A percentile compares a stretch with the other conserved stretches of the same genome.
phyloP scores from a whole-genome alignment of 2,329 filamentous ascomycete genomes.

The Ascochyta lentis region DNA sequence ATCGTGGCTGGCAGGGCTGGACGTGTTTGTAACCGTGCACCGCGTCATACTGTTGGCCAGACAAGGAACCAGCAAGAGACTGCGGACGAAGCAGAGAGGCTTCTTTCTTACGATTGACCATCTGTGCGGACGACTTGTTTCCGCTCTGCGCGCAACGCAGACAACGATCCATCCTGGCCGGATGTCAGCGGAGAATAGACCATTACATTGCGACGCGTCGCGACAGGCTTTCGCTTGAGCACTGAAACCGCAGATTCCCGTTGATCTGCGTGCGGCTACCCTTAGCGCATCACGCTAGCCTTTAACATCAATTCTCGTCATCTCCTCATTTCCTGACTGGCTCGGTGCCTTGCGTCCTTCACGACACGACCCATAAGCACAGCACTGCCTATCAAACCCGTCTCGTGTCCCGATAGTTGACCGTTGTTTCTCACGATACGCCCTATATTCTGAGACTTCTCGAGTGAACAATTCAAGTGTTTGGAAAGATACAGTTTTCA shows the following conservation, averaged over 20 bases:
- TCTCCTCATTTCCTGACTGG: conserved; percentile 12
- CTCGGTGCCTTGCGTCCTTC: conserved; percentile 5
- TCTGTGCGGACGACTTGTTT: background rate
- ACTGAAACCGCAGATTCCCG: conserved; percentile 29
- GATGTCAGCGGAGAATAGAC: conserved; percentile 27
- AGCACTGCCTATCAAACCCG: background rate
- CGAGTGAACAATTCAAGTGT: too few species aligned
- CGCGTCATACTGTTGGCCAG: conserved; percentile 1
- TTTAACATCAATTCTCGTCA: conserved; percentile 8
- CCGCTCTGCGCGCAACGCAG: conserved; percentile 7
- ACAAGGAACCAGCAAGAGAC: background rate
- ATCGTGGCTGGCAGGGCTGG: conserved; percentile 29
- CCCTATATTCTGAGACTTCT: background rate
- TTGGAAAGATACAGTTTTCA: too few species aligned
- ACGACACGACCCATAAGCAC: background rate
- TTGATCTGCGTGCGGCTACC: conserved; percentile 46
- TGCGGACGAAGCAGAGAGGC: conserved; percentile 7
- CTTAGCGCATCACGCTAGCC: conserved; percentile 29
- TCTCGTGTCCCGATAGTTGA: background rate
- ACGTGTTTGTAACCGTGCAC: conserved; percentile 15
- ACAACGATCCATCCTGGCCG: conserved; percentile 3
- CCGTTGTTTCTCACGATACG: background rate
- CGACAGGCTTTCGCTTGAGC: conserved; percentile 34
- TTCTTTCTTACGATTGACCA: background rate
- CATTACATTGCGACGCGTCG: conserved; percentile 32